Conservation (phyloP, 148 eudicot genomes). For the Hydrangea macrophylla region DNA sequence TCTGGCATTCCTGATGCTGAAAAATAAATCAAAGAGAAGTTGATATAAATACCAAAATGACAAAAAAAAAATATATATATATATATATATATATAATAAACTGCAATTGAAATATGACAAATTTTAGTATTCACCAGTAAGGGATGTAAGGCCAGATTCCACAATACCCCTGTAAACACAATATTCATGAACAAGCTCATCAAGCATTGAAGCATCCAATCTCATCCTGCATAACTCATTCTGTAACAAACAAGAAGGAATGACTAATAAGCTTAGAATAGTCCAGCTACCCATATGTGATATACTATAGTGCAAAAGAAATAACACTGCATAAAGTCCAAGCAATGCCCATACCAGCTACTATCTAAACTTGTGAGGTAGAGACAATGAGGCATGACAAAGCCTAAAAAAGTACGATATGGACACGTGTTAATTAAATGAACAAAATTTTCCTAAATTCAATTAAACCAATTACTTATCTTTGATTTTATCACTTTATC, state of each 20-base stretch:
- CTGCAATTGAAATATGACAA: neutral
- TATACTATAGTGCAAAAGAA: no score
- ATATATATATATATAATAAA: neutral
- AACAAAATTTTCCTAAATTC: no score
- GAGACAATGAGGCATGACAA: no score
- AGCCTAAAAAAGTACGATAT: no score
- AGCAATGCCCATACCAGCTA: neutral
- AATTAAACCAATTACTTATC: no score
- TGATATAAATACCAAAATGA: neutral
- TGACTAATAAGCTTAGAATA: neutral
- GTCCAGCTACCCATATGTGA: neutral
- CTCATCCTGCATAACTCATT: slow-evolving; percentile 88
- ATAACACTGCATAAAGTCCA: no score
- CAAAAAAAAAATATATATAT: no score
- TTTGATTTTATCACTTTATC: no score
- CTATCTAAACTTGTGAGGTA: neutral
- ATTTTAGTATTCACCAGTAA: slow-evolving; percentile 32
- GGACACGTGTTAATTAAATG: no score
- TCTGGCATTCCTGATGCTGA: slow-evolving; percentile 29
- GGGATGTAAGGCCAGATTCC: slow-evolving; percentile 33
- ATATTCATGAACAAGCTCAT: slow-evolving; percentile 86
- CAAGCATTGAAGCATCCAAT: slow-evolving; percentile 63
- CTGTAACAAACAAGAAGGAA: slow-evolving; percentile 36
- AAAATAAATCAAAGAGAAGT: neutral
- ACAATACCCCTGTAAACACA: slow-evolving; percentile 91